Base-by-base conservation (phyloP, 2,329 filamentous ascomycete genomes). In the Cylindrodendrum hubeiense region DNA sequence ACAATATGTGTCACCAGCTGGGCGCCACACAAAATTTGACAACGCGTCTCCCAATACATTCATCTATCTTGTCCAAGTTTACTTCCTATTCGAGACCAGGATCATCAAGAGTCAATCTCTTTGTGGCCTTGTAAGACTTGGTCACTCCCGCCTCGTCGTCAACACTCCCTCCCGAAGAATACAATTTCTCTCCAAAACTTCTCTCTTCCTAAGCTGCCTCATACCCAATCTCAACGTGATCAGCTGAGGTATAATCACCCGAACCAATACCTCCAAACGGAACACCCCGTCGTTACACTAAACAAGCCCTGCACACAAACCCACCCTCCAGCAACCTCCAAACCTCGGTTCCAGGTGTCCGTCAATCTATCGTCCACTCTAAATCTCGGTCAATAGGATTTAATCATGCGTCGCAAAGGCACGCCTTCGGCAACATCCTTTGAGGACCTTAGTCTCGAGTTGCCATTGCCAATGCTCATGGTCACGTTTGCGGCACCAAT, bases 201-300 rank as follows among this genome's bases (percentile, higher is more conserved):
- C 44, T 17, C 44, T 28, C 44, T 17, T 12, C 13, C 37, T 17
- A n/a, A 19, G 15, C 17, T 19, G 2, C 44, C 8, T 15, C 24
- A 8, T 26, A 4, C 22, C 22, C 7, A 13, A 47, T 17, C 13
- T 7, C 24, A n/a, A 44, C 24, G 30, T 17, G 15, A 19, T 9
- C 17, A 30, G 24, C 47, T 21, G 28, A 34, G 43, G 41, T 26
- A n/a, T 37, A 13, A 28, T 41, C 43, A 49, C 30, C 54, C 54
- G 54, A 50, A 8, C 28, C 47, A 50, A 50, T 50, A 50, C 10
- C 47, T 50, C 47, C 44, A 51, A 24, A 33, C 15, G 24, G 21
- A n/a, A 24, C 26, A 43, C 51, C 1, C 3, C 19, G 4, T 10
- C 17, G 61, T 64, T 59, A 37, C 61, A 64, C 61, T 15, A 19